Evolutionary conservation across 1,284 basidiomycete species (phyloP), one percentile per base, ranked within the genome.

Genomic region (Sporisorium graminicola): DNA sequence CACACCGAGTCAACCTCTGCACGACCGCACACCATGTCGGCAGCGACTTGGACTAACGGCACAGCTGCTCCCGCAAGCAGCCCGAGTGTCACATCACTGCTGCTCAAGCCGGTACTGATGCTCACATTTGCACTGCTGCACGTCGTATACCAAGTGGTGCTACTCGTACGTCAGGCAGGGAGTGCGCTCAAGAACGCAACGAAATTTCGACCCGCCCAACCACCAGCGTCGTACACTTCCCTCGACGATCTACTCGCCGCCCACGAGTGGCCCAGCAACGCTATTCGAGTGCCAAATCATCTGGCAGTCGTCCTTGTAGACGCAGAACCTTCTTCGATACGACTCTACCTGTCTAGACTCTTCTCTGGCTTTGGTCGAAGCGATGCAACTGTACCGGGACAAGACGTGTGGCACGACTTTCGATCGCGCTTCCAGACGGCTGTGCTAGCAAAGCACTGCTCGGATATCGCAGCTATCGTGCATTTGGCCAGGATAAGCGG

Each of bases 281-380:
- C 58, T n/a, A n/a, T 70, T 3, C 62, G 64, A 4, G 44, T 62
- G 16, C 73, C 73, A 0, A n/a, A 49, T 13, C 73, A 75, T 22
- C 31, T 75, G 5, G 67, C 67, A 5, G 56, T 67, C 0, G 64
- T 75, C 16, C 58, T 75, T 8, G 67, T 58, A 27, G 67, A 75
- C n/a, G 24, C 59, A 5, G 47, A 51, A 2, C 73, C 64, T 0
- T 70, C 67, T 0, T 66, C 52, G 6, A 60, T 66, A 24, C 68
- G 73, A 14, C 61, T 75, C 3, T 69, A 58, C 22, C 18, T 74
- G 0, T 65, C 61, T 4, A 60, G 57, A 16, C 31, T 69, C 5
- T 62, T 46, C 2, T 26, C 27, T 51, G 42, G 62, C 2, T 22
- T 64, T 5, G 14, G 43, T 13, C 20, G 20, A 27, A 22, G 24